These are phyloP conservation scores for Exophiala sp. DNA, from an alignment of 2,329 filamentous ascomycete species.

Conservation along the genomic window DNA sequence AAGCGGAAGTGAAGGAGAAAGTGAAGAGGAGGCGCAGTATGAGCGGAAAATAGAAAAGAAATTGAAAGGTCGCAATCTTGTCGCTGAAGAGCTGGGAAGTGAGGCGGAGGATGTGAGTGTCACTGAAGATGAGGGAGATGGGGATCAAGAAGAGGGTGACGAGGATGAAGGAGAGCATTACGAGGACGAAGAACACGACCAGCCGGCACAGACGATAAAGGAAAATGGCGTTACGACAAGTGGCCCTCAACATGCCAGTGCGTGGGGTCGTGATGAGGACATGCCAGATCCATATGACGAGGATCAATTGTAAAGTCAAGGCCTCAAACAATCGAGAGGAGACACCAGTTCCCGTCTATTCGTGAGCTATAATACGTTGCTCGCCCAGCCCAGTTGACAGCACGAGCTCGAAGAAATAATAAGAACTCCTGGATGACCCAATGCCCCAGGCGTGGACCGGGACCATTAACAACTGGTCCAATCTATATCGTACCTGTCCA, in stretches of 20 bases:
- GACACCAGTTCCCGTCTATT: no score
- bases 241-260: neutral
- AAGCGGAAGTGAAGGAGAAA: constrained; percentile 43
- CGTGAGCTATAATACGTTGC: no score
- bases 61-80: constrained; percentile 34
- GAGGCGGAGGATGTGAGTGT: constrained; percentile 39
- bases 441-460: no score
- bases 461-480: no score
- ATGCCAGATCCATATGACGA: constrained; percentile 22
- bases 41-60: constrained; percentile 30
- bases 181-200: neutral
- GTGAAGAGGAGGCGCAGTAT: constrained; percentile 39
- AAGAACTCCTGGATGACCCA: no score
- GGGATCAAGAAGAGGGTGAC: constrained; percentile 16
- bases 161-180: neutral
- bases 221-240: neutral
- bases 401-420: no score
- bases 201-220: neutral
- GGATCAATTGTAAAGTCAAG: constrained; percentile 13
- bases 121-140: constrained; percentile 24
- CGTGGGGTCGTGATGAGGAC: constrained; percentile 7
- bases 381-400: no score
- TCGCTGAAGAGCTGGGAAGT: constrained; percentile 41
- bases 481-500: neutral
- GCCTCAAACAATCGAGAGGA: no score